Evolutionary conservation across 495 filamentous ascomycete species (phyloP).

Genomic region (Neurospora sp.): DNA sequence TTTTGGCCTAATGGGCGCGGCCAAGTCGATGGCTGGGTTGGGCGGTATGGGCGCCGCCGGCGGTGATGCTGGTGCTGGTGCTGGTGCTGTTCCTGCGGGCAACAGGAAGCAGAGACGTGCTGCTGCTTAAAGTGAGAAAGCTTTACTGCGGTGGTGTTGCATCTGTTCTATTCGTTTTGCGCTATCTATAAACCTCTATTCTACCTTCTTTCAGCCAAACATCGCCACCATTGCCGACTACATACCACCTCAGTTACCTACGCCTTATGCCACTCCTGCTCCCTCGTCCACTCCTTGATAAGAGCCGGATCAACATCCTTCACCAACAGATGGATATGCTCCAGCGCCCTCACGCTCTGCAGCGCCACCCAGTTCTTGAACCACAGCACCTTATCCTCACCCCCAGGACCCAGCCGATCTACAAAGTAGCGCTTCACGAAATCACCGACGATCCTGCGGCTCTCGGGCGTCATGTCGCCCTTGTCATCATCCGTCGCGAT

Average conservation of each 20-base stretch:
- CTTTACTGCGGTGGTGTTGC: background rate
- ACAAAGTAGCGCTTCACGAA: slow-evolving; percentile 65
- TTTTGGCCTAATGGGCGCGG: slow-evolving; percentile 56
- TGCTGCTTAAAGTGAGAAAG: slow-evolving; percentile 7
- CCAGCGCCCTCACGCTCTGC: slow-evolving; percentile 75
- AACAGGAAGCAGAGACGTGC: slow-evolving; percentile 42
- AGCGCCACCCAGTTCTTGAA: slow-evolving; percentile 91
- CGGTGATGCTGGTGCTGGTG: slow-evolving; percentile 13
- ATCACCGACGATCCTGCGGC: slow-evolving; percentile 45
- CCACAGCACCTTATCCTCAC: slow-evolving; percentile 61
- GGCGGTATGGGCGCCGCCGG: slow-evolving; percentile 23
- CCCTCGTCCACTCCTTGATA: slow-evolving; percentile 49
- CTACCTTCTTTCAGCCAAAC: background rate
- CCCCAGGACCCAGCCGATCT: slow-evolving; percentile 39
- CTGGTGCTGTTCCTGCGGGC: slow-evolving; percentile 17
- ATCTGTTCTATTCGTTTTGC: background rate
- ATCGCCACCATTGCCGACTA: background rate
- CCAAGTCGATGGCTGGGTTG: slow-evolving; percentile 53
- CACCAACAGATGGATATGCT: slow-evolving; percentile 56
- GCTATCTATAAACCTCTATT: background rate
- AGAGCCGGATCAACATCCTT: slow-evolving; percentile 49
- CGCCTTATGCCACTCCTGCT: slow-evolving; percentile 26
- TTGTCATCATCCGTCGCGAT: slow-evolving; percentile 44
- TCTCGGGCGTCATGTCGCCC: slow-evolving; percentile 68
- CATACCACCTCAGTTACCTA: background rate